Percentiles rank a stretch among this genome's conserved stretches.
phyloP scores from a whole-genome alignment of 805 yeast species.

The Geotrichum ghanense region DNA sequence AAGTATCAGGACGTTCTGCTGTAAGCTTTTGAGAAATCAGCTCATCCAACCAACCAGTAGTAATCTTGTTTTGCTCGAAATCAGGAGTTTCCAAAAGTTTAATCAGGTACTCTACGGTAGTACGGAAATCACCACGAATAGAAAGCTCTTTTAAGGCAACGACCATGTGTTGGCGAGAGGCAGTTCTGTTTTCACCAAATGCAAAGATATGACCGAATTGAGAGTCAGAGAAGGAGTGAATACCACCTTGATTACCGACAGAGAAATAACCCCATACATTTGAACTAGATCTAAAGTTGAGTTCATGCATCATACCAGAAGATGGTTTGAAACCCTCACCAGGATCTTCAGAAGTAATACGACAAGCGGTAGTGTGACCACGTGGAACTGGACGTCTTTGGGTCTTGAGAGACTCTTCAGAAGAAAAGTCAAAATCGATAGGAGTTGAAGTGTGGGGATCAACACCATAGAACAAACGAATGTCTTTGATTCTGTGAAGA shows the following conservation, averaged over 20 bases:
- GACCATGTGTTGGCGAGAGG: slow-evolving; percentile 97
- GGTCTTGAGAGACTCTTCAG: slow-evolving; percentile 55
- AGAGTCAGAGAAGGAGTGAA: slow-evolving; percentile 95
- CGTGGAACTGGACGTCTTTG: slow-evolving; percentile 93
- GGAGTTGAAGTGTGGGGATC: slow-evolving; percentile 88
- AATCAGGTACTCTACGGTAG: slow-evolving; percentile 94
- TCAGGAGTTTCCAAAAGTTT: slow-evolving; percentile 93
- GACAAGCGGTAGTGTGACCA: slow-evolving; percentile 98
- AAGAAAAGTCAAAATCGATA: slow-evolving; percentile 80
- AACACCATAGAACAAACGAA: slow-evolving; percentile 85
- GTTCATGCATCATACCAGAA: slow-evolving; percentile 91
- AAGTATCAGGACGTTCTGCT: slow-evolving; percentile 92
- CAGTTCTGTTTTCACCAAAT: slow-evolving; percentile 96
- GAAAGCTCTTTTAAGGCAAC: slow-evolving; percentile 94
- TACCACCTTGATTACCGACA: slow-evolving; percentile 91
- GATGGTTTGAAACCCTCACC: slow-evolving; percentile 99
- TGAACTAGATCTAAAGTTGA: slow-evolving; percentile 92
- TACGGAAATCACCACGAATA: slow-evolving; percentile 96
- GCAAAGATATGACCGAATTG: slow-evolving; percentile 99
- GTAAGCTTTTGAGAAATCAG: slow-evolving; percentile 86
- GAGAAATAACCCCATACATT: slow-evolving; percentile 99
- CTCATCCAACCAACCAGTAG: slow-evolving; percentile 99
- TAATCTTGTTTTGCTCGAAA: slow-evolving; percentile 90
- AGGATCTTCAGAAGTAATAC: slow-evolving; percentile 98
- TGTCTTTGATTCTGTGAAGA: slow-evolving; percentile 86